Conservation (phyloP, 805 yeast species). For the Starmerella etchellsii region DNA sequence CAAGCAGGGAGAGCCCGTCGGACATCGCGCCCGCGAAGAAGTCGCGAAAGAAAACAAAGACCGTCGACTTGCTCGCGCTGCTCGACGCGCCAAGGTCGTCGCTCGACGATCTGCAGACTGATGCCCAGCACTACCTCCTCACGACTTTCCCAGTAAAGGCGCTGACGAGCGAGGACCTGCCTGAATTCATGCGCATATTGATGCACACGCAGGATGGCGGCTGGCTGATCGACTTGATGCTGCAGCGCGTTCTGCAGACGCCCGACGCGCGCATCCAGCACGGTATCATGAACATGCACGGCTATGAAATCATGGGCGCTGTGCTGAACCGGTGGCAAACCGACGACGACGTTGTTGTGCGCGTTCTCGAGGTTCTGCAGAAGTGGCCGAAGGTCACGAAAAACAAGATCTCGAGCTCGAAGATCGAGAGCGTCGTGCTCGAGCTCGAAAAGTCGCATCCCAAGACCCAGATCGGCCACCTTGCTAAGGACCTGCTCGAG, state of each 20-base stretch:
- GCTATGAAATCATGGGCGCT: constrained; percentile 64
- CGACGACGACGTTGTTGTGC: constrained; percentile 33
- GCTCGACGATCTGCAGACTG: background rate
- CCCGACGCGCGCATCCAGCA: constrained; percentile 39
- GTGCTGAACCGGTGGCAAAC: constrained; percentile 35
- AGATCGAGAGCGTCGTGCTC: constrained; percentile 52
- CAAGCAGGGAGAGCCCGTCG: too few relatives aligned
- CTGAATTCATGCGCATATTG: constrained; percentile 67
- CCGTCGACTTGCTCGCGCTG: constrained; percentile 11
- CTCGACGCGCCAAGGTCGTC: constrained; percentile 14
- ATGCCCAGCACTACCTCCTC: constrained; percentile 3
- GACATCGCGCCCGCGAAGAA: too few relatives aligned
- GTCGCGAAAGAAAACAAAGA: background rate
- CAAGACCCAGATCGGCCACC: constrained; percentile 24
- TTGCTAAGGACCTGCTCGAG: constrained; percentile 37
- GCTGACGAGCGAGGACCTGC: constrained; percentile 45
- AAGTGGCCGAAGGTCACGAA: constrained; percentile 63
- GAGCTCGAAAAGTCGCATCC: constrained; percentile 27
- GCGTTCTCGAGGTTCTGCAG: constrained; percentile 45
- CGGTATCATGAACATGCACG: constrained; percentile 66
- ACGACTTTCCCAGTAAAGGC: constrained; percentile 41
- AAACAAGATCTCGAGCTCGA: constrained; percentile 62
- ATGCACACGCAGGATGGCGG: constrained; percentile 39
- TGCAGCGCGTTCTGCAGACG: constrained; percentile 52
- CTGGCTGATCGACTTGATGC: constrained; percentile 48